Evolutionary conservation across 192 early-diverging fungal genomes (phyloP).

Genomic region (Cetraspora pellucida): DNA sequence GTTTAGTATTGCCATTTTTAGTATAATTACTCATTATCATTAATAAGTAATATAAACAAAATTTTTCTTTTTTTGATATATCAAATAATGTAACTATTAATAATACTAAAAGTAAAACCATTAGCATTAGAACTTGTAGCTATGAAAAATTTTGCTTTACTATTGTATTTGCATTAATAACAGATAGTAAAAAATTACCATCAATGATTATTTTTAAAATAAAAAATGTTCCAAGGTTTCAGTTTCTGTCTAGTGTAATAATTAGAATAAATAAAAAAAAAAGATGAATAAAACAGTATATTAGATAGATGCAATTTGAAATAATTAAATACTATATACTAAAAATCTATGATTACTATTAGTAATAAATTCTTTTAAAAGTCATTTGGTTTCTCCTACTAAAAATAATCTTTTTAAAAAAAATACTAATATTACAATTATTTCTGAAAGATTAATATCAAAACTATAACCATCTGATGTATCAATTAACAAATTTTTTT

Average conservation of each 20-base stretch:
- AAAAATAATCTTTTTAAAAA: not conserved
- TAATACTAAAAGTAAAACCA: not conserved
- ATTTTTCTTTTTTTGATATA: conserved; percentile 1
- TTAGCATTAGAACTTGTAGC: not conserved
- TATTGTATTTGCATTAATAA: too few species aligned
- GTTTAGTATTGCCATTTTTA: conserved; percentile 5
- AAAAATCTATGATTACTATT: not conserved
- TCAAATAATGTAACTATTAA: not conserved
- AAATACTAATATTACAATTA: conserved; percentile 1
- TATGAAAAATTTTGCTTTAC: too few species aligned
- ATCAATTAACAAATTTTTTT: conserved; percentile 15
- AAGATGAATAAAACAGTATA: not conserved
- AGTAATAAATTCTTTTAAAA: not conserved
- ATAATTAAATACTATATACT: too few species aligned
- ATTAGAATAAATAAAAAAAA: not conserved
- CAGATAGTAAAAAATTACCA: not conserved
- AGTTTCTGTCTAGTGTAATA: not conserved
- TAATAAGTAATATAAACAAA: conserved; percentile 16
- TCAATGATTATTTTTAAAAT: not conserved
- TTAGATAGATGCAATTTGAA: not conserved
- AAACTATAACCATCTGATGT: too few species aligned
- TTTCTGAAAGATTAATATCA: not conserved
- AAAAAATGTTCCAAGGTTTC: not conserved
- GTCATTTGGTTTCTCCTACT: not conserved
- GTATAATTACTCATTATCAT: conserved; percentile 10